Evolutionary conservation across 768 basidiomycete species (phyloP), one percentile per base, ranked within the genome.

Genomic region (Boletus rubropictus): DNA sequence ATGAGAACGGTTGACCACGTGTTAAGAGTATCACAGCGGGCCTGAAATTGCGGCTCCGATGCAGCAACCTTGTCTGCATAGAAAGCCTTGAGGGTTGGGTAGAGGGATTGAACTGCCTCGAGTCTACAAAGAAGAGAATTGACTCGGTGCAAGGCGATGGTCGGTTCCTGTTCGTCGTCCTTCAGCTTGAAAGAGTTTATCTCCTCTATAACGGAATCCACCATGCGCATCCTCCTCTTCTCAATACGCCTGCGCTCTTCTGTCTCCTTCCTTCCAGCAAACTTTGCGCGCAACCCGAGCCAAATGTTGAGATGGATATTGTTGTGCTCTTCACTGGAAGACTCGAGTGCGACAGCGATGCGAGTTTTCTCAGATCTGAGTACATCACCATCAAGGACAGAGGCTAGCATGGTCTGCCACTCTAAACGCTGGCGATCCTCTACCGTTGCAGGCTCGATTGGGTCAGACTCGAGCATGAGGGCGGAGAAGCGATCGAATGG

Each of bases 331-430:
- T 88, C 83, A 7, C 75, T 75, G 17, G 79, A 76, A 18, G 81
- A 78, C 53, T 85, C 81, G 41, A 91, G 71, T 14, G 82, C 87
- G 39, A 82, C 82, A 24, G 87, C 86, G 50, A 97, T 93, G 47
- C 96, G 81, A 21, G 87, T 88, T 69, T 92, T 96, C 70, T 98
- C 96, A 1, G 90, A 87, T 63, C 86, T 90, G 53, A 99, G 79
- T 10, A 99, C 92, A 58, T 98, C 94, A 9, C 96, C 94, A 25
- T 81, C 81, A 38, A 99, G 76, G 21, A 98, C 95, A 25, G 93
- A 95, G 11, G 89, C 81, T 27, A 98, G 80, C 82, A 97, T 86
- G 15, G 86, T 86, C 66, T 94, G 92, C 96, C 96, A 98, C 67
- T 96, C 93, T 39, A 94, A 67, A 22, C 94, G 76, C 57, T 92